These are phyloP conservation scores for Rhizophora mangle DNA, from an alignment of 345 rosid genomes.

Conservation along the genomic window DNA sequence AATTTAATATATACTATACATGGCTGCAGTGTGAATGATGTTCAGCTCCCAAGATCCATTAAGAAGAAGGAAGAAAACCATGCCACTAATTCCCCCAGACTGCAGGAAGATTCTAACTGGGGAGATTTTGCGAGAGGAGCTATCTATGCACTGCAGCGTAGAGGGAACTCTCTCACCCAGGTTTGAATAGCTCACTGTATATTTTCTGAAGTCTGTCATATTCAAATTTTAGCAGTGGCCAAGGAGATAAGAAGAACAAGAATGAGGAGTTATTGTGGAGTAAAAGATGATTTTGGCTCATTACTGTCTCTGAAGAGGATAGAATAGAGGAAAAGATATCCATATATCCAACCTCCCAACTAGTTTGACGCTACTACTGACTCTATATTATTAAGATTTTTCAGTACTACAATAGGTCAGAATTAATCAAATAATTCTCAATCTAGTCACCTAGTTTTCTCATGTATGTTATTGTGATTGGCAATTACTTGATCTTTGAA, in stretches of 20 bases:
- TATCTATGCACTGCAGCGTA: constrained; percentile 62
- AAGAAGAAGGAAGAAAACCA: constrained; percentile 29
- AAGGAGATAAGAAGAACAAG: background rate
- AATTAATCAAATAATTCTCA: background rate
- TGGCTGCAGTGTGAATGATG: constrained; percentile 58
- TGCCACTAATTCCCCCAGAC: constrained; percentile 29
- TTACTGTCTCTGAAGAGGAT: too few relatives aligned
- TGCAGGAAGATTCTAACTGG: constrained; percentile 55
- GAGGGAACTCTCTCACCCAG: constrained; percentile 56
- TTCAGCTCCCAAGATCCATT: constrained; percentile 43
- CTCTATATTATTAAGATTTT: background rate
- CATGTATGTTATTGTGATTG: background rate
- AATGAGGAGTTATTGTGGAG: background rate
- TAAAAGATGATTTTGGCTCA: background rate
- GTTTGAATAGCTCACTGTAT: constrained; percentile 32
- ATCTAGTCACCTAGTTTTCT: constrained; percentile 1
- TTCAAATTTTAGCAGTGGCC: background rate
- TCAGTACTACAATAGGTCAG: background rate
- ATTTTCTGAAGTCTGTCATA: background rate
- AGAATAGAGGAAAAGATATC: too few relatives aligned
- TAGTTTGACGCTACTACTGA: background rate
- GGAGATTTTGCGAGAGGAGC: constrained; percentile 94
- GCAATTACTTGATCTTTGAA: background rate
- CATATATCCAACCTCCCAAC: background rate
- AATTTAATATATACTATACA: background rate